Evolutionary conservation across 305 asterid species (phyloP).

Genomic region (Fraxinus greggii): DNA sequence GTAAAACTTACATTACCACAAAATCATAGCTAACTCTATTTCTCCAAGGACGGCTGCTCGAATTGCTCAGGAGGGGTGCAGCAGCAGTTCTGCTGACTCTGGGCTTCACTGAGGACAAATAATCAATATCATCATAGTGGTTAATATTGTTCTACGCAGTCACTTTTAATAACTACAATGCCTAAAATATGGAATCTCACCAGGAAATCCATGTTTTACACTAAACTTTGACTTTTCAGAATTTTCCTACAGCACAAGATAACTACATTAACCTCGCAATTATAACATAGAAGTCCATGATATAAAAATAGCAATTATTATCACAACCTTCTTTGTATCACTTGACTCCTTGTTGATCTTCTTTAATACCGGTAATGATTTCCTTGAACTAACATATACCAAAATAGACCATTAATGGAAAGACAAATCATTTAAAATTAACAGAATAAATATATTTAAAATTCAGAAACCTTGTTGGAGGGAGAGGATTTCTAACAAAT

Average conservation of each 20-base stretch:
- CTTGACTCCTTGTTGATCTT: constrained; percentile 38
- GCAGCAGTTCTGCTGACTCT: constrained; percentile 43
- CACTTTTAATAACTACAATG: constrained; percentile 18
- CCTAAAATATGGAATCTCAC: constrained; percentile 41
- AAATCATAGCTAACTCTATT: constrained; percentile 65
- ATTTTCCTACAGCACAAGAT: constrained; percentile 37
- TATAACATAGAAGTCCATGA: constrained; percentile 13
- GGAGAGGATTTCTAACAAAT: constrained; percentile 44
- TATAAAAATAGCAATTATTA: constrained; percentile 23
- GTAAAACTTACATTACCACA: constrained; percentile 45
- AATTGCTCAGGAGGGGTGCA: constrained; percentile 47
- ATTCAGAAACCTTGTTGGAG: constrained; percentile 53
- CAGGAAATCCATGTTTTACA: constrained; percentile 61
- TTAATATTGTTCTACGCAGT: neutral
- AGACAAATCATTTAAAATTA: constrained; percentile 22
- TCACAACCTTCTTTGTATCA: constrained; percentile 49
- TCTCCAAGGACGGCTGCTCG: constrained; percentile 42
- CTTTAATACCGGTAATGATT: constrained; percentile 60
- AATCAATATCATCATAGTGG: neutral
- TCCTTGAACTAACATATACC: constrained; percentile 49
- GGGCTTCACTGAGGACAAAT: constrained; percentile 58
- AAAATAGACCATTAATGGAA: constrained; percentile 30
- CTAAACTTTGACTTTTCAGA: constrained; percentile 39
- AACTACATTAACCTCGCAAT: constrained; percentile 17
- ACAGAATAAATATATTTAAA: constrained; percentile 20